These are phyloP conservation scores for Helotiales sp. DNA, from an alignment of 2,329 filamentous ascomycete genomes.

Conservation along the genomic window DNA sequence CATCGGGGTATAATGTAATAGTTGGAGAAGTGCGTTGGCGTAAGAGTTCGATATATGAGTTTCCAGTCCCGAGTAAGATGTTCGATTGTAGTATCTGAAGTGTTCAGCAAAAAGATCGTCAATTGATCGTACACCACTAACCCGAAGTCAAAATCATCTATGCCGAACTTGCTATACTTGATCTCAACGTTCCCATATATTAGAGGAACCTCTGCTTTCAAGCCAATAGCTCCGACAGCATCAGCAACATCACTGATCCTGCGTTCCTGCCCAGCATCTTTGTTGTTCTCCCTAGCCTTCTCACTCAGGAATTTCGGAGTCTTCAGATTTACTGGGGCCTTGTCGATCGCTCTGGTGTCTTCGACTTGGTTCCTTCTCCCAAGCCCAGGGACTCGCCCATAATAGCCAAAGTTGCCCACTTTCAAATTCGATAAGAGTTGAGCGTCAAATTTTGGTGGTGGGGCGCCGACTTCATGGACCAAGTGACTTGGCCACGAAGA, in stretches of 20 bases:
- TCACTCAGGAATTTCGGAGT: conserved; percentile 95
- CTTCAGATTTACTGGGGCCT: conserved; percentile 59
- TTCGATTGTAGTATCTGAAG: conserved; percentile 87
- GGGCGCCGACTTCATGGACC: conserved; percentile 81
- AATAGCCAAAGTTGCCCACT: conserved; percentile 72
- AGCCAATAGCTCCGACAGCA: conserved; percentile 68
- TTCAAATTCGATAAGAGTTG: conserved; percentile 69
- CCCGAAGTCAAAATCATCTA: conserved; percentile 99
- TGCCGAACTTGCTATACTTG: conserved; percentile 97
- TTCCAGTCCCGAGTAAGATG: conserved; percentile 85
- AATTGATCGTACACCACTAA: conserved; percentile 41
- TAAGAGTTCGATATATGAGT: conserved; percentile 98
- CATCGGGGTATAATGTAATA: conserved; percentile 87
- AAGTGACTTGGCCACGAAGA: conserved; percentile 89
- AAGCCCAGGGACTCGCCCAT: conserved; percentile 74
- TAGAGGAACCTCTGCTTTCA: conserved; percentile 78
- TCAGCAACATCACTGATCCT: conserved; percentile 57
- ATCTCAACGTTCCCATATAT: conserved; percentile 96
- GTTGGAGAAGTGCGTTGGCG: conserved; percentile 86
- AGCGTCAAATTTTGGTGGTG: conserved; percentile 72
- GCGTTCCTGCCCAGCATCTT: conserved; percentile 43
- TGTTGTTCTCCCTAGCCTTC: conserved; percentile 71
- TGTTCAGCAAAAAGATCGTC: conserved; percentile 16
- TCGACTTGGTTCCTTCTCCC: conserved; percentile 80
- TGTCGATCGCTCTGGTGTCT: conserved; percentile 66